Evolutionary conservation across 495 filamentous ascomycete genomes (phyloP).

Genomic region (Tuber calosporum): DNA sequence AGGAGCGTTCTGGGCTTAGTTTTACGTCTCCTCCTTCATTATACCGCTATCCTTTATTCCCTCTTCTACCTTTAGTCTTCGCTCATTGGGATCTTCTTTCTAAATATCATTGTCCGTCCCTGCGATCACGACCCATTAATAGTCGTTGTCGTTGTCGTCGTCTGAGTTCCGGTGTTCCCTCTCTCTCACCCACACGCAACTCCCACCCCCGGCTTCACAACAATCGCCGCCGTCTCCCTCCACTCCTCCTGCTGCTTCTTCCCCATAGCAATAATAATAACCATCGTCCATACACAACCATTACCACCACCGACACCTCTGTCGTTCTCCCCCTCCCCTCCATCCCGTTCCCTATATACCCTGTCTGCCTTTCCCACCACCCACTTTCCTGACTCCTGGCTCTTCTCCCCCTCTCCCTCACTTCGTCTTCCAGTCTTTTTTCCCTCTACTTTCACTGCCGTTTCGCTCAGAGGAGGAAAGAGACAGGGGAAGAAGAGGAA

Average conservation of each 20-base stretch:
- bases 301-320: neutral
- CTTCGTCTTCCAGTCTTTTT: conserved; percentile 3
- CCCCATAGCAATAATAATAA: conserved; percentile 8
- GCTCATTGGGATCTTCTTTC: neutral
- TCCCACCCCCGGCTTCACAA: conserved; percentile 3
- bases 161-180: conserved; percentile 2
- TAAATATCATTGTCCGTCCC: neutral
- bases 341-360: conserved; percentile 22
- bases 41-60: neutral
- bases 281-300: neutral
- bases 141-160: neutral
- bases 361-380: conserved; percentile 23
- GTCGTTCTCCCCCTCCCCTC: conserved; percentile 13
- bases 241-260: conserved; percentile 16
- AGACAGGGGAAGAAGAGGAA: neutral
- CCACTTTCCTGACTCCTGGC: conserved; percentile 7
- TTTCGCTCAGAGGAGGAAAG: neutral
- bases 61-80: neutral
- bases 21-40: neutral
- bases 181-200: conserved; percentile 2
- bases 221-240: conserved; percentile 3
- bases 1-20: neutral
- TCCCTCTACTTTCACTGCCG: conserved; percentile 4
- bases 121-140: neutral
- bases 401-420: conserved; percentile 6